Evolutionary conservation across 441 rosid species (phyloP), one percentile per base, ranked within the genome.

Genomic region (Populus hybrid): DNA sequence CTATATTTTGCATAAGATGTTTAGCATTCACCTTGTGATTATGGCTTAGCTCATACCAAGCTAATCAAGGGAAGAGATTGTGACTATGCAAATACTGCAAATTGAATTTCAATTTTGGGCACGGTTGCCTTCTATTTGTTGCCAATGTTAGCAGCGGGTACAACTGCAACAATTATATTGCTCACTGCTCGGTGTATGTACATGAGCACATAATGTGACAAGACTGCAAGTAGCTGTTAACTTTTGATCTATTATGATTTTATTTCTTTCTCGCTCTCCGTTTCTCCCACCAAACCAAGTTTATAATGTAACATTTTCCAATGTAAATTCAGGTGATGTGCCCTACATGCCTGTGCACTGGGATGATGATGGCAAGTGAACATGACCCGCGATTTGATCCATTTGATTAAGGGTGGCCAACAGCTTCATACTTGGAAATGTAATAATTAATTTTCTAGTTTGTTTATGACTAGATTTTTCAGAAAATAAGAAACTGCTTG

Each of bases 261-360:
- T 35, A 20, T 30, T 20, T 59, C 26, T 30, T 23, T 40, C 67
- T 35, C 20, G 3, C 57, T 1, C 24, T 18, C 14, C 40, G 21
- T 4, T 24, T 6, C 24, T 10, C 11, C 28, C 42, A 67, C 67
- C 67, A 67, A 12, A 18, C 57, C 67, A 40, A 53, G 36, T 36
- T 24, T 57, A 1, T 36, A 26, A 32, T 18, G 24, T 65, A 66
- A 75, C 69, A 34, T 28, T 77, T 32, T 69, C 72, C 3, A n/a
- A 3, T 73, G 63, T 38, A 38, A 32, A 20, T 69, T 64, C 61
- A 91, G 95, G 95, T 91, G 69, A 91, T 91, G 95, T 91, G 93
- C 81, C 92, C 96, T 24, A 91, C 93, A 42, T 91, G 95, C 84
- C 85, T 91, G 65, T 91, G 96, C 85, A 91, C 95, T 0, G 93